A percentile compares a stretch with the other conserved stretches of the same genome.
Evolutionary conservation across 2,329 filamentous ascomycete genomes (phyloP).

Genomic region (Diaporthe sp.): DNA sequence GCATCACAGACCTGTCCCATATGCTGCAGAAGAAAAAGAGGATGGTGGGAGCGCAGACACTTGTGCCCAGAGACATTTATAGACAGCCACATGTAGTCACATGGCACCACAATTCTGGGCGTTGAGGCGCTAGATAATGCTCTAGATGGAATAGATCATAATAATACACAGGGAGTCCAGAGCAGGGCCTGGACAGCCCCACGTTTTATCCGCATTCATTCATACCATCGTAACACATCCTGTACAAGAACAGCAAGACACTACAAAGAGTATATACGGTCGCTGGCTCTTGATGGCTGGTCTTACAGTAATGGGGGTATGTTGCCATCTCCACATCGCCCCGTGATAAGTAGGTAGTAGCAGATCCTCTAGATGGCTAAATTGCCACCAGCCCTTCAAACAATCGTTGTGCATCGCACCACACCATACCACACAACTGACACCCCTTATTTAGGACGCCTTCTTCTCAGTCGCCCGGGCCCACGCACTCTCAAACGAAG

Average conservation of each 20-base stretch:
- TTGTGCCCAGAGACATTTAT: not conserved
- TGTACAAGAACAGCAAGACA: not conserved
- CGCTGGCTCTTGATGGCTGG: not conserved
- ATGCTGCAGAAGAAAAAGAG: not conserved
- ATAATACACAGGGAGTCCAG: conserved; percentile 5
- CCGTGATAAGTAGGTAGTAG: not conserved
- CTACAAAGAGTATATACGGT: not conserved
- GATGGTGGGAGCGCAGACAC: not conserved
- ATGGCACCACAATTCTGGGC: too few relatives aligned
- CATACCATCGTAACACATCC: conserved; percentile 17
- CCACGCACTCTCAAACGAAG: conserved; percentile 77
- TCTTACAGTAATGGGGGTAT: conserved; percentile 32
- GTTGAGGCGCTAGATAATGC: not conserved
- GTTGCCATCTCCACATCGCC: conserved; percentile 10
- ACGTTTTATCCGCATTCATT: not conserved
- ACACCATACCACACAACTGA: not conserved
- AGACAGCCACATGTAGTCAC: not conserved
- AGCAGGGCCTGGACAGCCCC: not conserved
- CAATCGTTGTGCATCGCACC: not conserved
- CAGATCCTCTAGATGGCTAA: not conserved
- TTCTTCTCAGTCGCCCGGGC: conserved; percentile 69
- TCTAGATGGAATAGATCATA: conserved; percentile 3
- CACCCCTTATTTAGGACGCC: conserved; percentile 30
- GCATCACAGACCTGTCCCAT: not conserved
- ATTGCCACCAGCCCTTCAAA: not conserved